Base-by-base conservation (phyloP, 768 basidiomycete genomes). In the Gymnopilus junonius region DNA sequence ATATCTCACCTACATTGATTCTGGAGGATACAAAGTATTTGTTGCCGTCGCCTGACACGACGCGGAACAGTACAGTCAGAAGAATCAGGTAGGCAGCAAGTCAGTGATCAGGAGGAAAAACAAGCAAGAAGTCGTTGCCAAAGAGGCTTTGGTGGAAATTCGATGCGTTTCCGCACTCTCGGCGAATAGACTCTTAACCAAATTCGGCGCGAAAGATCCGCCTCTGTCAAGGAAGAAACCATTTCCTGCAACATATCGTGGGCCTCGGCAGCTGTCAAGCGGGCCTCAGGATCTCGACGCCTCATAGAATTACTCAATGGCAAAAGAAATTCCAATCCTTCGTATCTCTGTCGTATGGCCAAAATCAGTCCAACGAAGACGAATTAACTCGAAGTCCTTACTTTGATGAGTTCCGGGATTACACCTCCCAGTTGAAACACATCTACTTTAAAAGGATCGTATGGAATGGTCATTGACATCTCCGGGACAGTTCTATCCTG, bases 381-480 rank as follows among this genome's bases (percentile, higher is more conserved):
- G n/a, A n/a, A n/a, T n/a, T n/a, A n/a, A n/a, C n/a, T n/a, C n/a
- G n/a, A n/a, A n/a, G n/a, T n/a, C n/a, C 43, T 32, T 8, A 64
- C 67, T n/a, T 60, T 35, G 3, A 59, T 32, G 3, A 67, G n/a
- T 0, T 11, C 29, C 1, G 59, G 20, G 12, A 74, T 46, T 8
- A 65, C 59, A 15, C 57, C 63, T 3, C 75, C 74, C 0, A 76
- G 46, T 37, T 73, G 70, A 45, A 69, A 76, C 1, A 76, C 55
- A 63, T 76, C 76, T 1, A 73, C 58, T 15, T 69, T 69, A 63
- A 75, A 77, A 0, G 75, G 72, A 59, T 77, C 68, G 39, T 73
- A 75, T 1, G 71, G 70, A 2, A 67, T 51, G 15, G 58, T 56
- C 2, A 55, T 20, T 8, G 68, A 69, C 14, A 72, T 60, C 55